Percentiles rank a stretch among this genome's conserved stretches.
Conservation (phyloP, 2,329 filamentous ascomycete genomes). For the Metarhizium sp. region DNA sequence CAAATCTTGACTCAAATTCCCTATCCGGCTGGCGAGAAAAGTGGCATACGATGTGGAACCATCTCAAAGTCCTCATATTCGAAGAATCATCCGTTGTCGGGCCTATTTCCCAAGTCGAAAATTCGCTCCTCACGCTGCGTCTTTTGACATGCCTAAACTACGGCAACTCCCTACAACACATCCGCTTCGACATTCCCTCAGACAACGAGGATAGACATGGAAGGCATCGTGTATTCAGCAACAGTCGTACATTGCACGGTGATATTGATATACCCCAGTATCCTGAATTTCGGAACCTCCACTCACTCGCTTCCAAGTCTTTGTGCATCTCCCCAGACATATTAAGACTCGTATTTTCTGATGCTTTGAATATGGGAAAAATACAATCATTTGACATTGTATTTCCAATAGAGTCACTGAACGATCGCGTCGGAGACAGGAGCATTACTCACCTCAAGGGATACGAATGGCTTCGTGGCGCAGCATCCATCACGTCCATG, state of each 20-base stretch:
- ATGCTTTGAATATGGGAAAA: constrained; percentile 16
- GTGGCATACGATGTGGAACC: constrained; percentile 17
- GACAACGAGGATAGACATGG: constrained; percentile 11
- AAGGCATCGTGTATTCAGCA: neutral
- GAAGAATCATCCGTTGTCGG: constrained; percentile 11
- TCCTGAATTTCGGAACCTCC: constrained; percentile 16
- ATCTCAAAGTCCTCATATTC: constrained; percentile 19
- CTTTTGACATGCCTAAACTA: constrained; percentile 18
- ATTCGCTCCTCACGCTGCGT: constrained; percentile 14
- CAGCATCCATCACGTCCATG: constrained; percentile 21
- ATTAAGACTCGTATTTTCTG: constrained; percentile 15
- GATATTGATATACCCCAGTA: neutral
- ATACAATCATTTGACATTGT: constrained; percentile 26
- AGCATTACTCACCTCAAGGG: constrained; percentile 19
- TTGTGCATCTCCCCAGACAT: constrained; percentile 15
- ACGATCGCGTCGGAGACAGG: constrained; percentile 14
- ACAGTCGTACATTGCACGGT: neutral
- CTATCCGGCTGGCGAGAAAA: constrained; percentile 6
- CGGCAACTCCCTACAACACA: constrained; percentile 16
- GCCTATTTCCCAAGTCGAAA: constrained; percentile 11
- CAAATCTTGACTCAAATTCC: constrained; percentile 11
- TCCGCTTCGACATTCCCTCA: constrained; percentile 22
- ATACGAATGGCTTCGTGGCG: constrained; percentile 26
- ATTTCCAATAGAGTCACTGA: constrained; percentile 20
- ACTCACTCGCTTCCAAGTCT: constrained; percentile 17